Conservation (phyloP, 2,329 filamentous ascomycete species). For the Ophiostoma novo-ulmi region DNA sequence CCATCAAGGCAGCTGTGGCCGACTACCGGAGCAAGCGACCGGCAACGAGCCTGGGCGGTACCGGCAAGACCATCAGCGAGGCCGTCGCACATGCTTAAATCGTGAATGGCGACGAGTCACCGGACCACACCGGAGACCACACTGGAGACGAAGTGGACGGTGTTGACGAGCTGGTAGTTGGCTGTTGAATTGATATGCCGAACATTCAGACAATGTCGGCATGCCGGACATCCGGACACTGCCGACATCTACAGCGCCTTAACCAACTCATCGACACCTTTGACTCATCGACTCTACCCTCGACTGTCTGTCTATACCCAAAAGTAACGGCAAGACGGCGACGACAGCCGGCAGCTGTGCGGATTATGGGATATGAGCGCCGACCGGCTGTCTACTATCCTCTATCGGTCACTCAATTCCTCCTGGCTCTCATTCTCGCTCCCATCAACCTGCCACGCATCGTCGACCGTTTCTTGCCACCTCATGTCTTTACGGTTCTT, state of each 20-base stretch:
- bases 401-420: too few species aligned
- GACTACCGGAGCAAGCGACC: slow-evolving; percentile 93
- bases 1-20: slow-evolving; percentile 85
- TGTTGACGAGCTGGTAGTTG: not conserved
- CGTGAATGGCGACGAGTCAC: not conserved
- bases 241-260: too few species aligned
- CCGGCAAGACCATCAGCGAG: slow-evolving; percentile 34
- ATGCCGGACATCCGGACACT: too few species aligned
- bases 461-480: not conserved
- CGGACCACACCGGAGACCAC: not conserved
- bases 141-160: not conserved
- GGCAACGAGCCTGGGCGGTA: slow-evolving; percentile 74
- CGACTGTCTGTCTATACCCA: not conserved
- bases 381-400: too few species aligned
- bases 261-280: not conserved
- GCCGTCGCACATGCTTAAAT: slow-evolving; percentile 22
- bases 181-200: not conserved
- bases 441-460: not conserved
- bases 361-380: too few species aligned
- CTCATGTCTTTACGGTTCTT: slow-evolving; percentile 11
- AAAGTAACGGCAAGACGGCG: slow-evolving; percentile 6
- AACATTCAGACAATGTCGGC: too few species aligned
- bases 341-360: not conserved
- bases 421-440: not conserved
- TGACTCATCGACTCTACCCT: not conserved